Conservation (phyloP, 495 filamentous ascomycete genomes). For the Staphylotrichum tortipilum region DNA sequence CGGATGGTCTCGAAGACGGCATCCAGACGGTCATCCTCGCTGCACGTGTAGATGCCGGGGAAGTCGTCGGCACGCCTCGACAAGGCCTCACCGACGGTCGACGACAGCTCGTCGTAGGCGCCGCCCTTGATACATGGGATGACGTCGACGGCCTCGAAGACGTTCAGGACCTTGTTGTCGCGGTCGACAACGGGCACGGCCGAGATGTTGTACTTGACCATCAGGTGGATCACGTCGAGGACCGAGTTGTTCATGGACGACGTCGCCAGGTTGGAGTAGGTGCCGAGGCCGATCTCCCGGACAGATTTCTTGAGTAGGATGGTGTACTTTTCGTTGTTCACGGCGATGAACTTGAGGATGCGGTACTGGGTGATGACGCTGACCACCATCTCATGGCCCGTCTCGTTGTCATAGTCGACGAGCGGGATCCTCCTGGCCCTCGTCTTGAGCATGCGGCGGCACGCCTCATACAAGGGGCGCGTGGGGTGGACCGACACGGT, state of each 20-base stretch:
- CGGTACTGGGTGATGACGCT: conserved; percentile 97
- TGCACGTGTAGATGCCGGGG: conserved; percentile 92
- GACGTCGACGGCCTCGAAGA: conserved; percentile 96
- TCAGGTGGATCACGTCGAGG: conserved; percentile 88
- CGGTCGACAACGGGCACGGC: conserved; percentile 88
- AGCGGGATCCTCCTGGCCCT: conserved; percentile 89
- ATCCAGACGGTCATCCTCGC: conserved; percentile 80
- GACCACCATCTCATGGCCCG: conserved; percentile 82
- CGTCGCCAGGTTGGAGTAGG: conserved; percentile 70
- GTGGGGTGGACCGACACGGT: conserved; percentile 91
- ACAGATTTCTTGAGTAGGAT: conserved; percentile 82
- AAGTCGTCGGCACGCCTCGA: conserved; percentile 86
- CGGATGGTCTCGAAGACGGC: conserved; percentile 96
- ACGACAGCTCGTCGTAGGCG: conserved; percentile 78
- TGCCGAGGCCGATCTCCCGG: conserved; percentile 76
- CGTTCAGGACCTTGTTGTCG: conserved; percentile 77
- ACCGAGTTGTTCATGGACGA: conserved; percentile 88
- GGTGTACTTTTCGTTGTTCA: conserved; percentile 84
- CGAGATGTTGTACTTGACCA: conserved; percentile 88
- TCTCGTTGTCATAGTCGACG: conserved; percentile 92
- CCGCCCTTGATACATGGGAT: conserved; percentile 92
- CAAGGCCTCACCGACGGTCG: conserved; percentile 83
- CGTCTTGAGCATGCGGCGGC: conserved; percentile 86
- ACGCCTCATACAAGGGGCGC: conserved; percentile 87
- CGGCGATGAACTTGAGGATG: conserved; percentile 96